phyloP scores from a whole-genome alignment of 768 basidiomycete species.

The Pholiota microspora region DNA sequence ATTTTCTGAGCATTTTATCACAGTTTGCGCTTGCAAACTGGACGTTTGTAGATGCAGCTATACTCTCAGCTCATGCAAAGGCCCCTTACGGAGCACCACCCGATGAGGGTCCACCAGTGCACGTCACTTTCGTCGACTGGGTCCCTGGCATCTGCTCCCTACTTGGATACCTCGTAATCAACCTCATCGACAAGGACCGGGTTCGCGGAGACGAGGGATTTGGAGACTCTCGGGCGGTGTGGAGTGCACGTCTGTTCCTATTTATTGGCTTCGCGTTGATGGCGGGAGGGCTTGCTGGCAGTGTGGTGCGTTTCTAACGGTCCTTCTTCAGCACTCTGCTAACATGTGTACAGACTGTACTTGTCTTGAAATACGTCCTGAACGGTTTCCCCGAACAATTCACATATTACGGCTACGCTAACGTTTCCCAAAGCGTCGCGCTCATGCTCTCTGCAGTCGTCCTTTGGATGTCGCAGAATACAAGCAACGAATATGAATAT shows the following conservation, averaged over 20 bases:
- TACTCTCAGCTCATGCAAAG: conserved; percentile 84
- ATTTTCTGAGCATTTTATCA: conserved; percentile 5
- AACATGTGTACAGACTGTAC: conserved; percentile 57
- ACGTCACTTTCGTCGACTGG: conserved; percentile 95
- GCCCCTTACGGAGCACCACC: conserved; percentile 67
- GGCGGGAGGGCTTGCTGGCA: conserved; percentile 98
- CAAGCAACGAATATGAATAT: conserved; percentile 89
- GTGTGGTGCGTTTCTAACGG: conserved; percentile 64
- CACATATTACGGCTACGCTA: conserved; percentile 91
- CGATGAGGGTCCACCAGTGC: conserved; percentile 57
- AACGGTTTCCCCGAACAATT: conserved; percentile 70
- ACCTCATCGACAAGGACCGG: conserved; percentile 92
- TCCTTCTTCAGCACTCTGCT: not conserved
- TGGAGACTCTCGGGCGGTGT: conserved; percentile 82
- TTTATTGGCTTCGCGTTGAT: conserved; percentile 97
- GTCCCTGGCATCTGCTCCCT: conserved; percentile 93
- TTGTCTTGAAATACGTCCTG: conserved; percentile 89
- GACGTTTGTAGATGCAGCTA: conserved; percentile 91
- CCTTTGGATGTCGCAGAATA: conserved; percentile 89
- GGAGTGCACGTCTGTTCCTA: conserved; percentile 85
- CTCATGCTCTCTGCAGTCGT: conserved; percentile 85
- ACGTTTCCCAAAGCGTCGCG: conserved; percentile 89
- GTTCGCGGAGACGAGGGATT: conserved; percentile 77
- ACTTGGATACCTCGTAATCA: conserved; percentile 89
- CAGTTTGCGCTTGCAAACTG: conserved; percentile 97